phyloP scores from a whole-genome alignment of 2,329 filamentous ascomycete genomes.

The Apiospora arundinis region DNA sequence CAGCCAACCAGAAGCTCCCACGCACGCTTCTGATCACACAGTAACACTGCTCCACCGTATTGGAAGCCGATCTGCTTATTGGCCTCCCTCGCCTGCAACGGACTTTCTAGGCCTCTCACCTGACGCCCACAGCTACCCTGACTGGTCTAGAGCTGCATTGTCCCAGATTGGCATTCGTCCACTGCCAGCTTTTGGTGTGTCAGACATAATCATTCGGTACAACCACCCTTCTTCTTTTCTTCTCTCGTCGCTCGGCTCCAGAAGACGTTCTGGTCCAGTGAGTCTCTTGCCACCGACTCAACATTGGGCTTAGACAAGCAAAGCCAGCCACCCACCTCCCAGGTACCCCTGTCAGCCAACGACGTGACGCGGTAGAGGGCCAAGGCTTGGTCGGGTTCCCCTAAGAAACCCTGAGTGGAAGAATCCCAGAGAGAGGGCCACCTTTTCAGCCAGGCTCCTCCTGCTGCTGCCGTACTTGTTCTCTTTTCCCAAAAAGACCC shows the following conservation, averaged over 20 bases:
- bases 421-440: conserved; percentile 16
- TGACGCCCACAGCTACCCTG: conserved; percentile 9
- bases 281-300: conserved; percentile 25
- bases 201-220: conserved; percentile 23
- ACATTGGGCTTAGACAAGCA: conserved; percentile 26
- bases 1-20: conserved; percentile 40
- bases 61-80: conserved; percentile 34
- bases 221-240: conserved; percentile 20
- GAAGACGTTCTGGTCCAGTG: conserved; percentile 23
- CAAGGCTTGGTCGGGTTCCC: conserved; percentile 26
- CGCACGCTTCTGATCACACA: conserved; percentile 35
- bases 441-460: conserved; percentile 17
- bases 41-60: conserved; percentile 40
- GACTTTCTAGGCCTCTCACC: conserved; percentile 31
- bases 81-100: conserved; percentile 32
- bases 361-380: conserved; percentile 23
- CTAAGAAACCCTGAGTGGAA: conserved; percentile 22
- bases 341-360: conserved; percentile 25
- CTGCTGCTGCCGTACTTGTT: conserved; percentile 16
- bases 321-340: conserved; percentile 22
- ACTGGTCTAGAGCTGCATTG: conserved; percentile 15
- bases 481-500: conserved; percentile 30
- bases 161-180: conserved; percentile 14
- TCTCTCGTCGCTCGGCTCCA: background rate
- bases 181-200: conserved; percentile 21